These are phyloP conservation scores for Taphrina confusa DNA, from an alignment of 1,139 yeast species.

Conservation along the genomic window DNA sequence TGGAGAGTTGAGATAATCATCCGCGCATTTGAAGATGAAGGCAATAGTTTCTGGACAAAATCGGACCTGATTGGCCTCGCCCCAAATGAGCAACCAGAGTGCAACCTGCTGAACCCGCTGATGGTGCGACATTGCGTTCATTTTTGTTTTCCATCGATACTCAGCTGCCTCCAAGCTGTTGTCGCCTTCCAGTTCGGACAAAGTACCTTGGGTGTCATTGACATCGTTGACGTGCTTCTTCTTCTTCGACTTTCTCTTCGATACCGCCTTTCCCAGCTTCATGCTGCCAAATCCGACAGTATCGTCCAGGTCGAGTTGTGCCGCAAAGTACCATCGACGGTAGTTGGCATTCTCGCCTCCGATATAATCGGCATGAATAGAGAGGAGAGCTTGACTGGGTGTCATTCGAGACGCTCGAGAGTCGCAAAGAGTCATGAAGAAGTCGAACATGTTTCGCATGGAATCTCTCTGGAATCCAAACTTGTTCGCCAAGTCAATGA, in stretches of 20 bases:
- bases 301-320: slow-evolving; percentile 82
- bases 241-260: slow-evolving; percentile 48
- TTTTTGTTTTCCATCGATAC: slow-evolving; percentile 76
- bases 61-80: slow-evolving; percentile 97
- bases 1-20: slow-evolving; percentile 82
- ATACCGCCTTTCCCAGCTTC: slow-evolving; percentile 58
- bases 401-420: slow-evolving; percentile 97
- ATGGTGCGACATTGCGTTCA: slow-evolving; percentile 66
- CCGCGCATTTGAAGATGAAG: slow-evolving; percentile 90
- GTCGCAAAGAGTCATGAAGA: slow-evolving; percentile 88
- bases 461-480: slow-evolving; percentile 98
- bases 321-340: slow-evolving; percentile 94
- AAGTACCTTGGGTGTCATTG: slow-evolving; percentile 47
- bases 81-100: slow-evolving; percentile 89
- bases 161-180: slow-evolving; percentile 78
- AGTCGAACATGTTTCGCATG: slow-evolving; percentile 95
- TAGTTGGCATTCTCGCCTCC: slow-evolving; percentile 93
- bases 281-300: slow-evolving; percentile 76
- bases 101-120: slow-evolving; percentile 92
- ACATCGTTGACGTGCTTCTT: slow-evolving; percentile 55
- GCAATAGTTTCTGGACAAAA: slow-evolving; percentile 91
- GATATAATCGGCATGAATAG: slow-evolving; percentile 94
- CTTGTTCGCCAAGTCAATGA: slow-evolving; percentile 82
- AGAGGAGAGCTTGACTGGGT: slow-evolving; percentile 87
- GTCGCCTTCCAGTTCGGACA: slow-evolving; percentile 84